Base-by-base conservation (phyloP, 2,329 filamentous ascomycete genomes). In the Zymoseptoria ardabiliae region DNA sequence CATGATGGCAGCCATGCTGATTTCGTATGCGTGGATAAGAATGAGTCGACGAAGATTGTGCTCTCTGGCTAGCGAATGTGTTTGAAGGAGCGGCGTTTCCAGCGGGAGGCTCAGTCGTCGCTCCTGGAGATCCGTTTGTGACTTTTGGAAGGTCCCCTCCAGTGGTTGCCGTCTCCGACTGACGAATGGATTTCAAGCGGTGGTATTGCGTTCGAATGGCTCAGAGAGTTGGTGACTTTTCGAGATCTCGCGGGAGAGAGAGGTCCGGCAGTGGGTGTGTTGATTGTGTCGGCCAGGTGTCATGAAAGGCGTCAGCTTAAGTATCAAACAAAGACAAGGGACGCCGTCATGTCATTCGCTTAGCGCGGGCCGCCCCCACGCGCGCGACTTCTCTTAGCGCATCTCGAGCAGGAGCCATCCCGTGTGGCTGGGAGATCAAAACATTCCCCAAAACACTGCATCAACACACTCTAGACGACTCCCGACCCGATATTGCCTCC, bases 1-100 rank as follows among this genome's bases (percentile, higher is more conserved):
- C 55, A 77, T 65, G 65, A 76, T 74, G 48, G 77, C 77, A 53
- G 78, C 78, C 78, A 80, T 80, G 62, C 45, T 59, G 35, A 7
- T 7, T 4, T 45, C 13, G 35, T n/a, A n/a, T 45, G 35, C 35
- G 25, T 28, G 25, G 25, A 28, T 9, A 28, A 28, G 25, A 28
- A 28, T 45, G 35, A 45, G 35, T 45, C 6, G 13, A 17, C n/a
- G n/a, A n/a, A 17, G 13, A 11, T 13, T n/a, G 35, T 45, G 35
- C 13, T 45, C 35, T 17, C 17, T 17, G 35, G 6, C 13, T 13
- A n/a, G 7, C 4, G 35, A 45, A n/a, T 45, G 13, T 45, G 13
- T 45, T 45, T n/a, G 35, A n/a, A 6, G 35, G 35, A 13, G 13
- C 35, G 35, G 13, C n/a, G 17, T 45, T 45, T 7, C 4, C 13